Evolutionary conservation across 2,329 filamentous ascomycete genomes (phyloP), one percentile per base, ranked within the genome.

Genomic region (Epicoccum nigrum): DNA sequence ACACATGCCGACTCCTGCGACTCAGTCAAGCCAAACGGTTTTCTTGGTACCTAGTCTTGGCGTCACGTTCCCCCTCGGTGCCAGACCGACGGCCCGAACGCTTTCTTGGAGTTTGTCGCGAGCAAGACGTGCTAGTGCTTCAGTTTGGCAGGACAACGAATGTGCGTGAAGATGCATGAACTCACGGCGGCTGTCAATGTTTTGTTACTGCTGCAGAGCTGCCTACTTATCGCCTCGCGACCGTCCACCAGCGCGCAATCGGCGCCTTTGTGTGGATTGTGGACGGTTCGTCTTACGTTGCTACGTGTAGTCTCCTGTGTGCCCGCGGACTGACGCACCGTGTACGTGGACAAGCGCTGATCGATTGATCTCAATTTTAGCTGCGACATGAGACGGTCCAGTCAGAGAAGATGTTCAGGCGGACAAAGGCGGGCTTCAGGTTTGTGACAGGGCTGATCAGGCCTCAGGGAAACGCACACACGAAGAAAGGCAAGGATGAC

Each of bases 371-470:
- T 43, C 33, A 54, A 55, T 59, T 23, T 52, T 40, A 47, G 48
- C 33, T 41, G 42, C 46, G 51, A 41, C 51, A 41, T 35, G 42
- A 28, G 4, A 25, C 20, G 15, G 46, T 28, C 67, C 68, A 71
- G 45, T 68, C 65, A 67, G 35, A 55, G 45, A 42, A 27, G 58
- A 48, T 49, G 41, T 52, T 31, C 38, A 44, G 28, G 21, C 43
- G 42, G 25, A 32, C 42, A 45, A 25, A 33, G 31, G 28, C 38
- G 38, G 44, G 38, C 44, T 37, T 21, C 43, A 47, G 52, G 41
- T 46, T 57, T 42, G 59, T 65, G 62, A 61, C 68, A 70, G 63
- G 68, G 65, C 65, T 64, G 67, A 67, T 69, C 67, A 65, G 59
- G 61, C 64, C 62, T 57, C 54, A 56, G n/a, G 62, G 64, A 69